Evolutionary conservation across 2,329 filamentous ascomycete genomes (phyloP).

Genomic region (Trichoderma sp.): DNA sequence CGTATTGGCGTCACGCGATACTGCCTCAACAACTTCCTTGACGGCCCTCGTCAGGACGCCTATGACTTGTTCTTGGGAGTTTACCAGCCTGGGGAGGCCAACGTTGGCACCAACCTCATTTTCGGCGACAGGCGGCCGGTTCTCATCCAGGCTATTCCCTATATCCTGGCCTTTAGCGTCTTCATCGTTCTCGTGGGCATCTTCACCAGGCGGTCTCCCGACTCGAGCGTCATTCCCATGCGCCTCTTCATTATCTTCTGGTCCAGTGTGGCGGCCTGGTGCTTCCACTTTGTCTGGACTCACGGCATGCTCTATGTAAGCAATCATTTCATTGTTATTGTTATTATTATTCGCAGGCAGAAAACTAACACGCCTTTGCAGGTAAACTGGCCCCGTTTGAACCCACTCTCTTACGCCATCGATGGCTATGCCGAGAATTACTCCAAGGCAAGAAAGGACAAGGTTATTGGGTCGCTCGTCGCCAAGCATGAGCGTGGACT

Average conservation of each 20-base stretch:
- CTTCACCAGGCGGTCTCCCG: conserved; percentile 68
- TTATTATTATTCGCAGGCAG: neutral
- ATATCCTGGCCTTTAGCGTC: conserved; percentile 78
- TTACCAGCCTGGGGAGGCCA: conserved; percentile 71
- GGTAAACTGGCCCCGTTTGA: conserved; percentile 98
- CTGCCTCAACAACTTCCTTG: conserved; percentile 88
- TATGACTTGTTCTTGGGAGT: conserved; percentile 91
- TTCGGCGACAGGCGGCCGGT: conserved; percentile 84
- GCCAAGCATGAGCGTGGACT: conserved; percentile 74
- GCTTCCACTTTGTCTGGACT: conserved; percentile 69
- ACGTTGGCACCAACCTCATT: conserved; percentile 67
- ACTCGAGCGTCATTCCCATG: conserved; percentile 74
- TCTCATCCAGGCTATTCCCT: conserved; percentile 89
- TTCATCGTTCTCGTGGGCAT: conserved; percentile 77
- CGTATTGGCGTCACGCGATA: conserved; percentile 88
- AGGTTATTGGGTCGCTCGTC: conserved; percentile 69
- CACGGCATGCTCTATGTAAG: conserved; percentile 95
- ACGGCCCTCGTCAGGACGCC: conserved; percentile 90
- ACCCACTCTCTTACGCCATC: conserved; percentile 77
- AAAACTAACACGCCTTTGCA: conserved; percentile 34
- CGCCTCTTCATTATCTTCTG: conserved; percentile 80
- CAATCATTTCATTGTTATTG: conserved; percentile 26
- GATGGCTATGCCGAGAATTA: conserved; percentile 90
- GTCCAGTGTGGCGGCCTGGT: conserved; percentile 66
- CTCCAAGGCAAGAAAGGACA: conserved; percentile 75